Conservation (phyloP, 495 filamentous ascomycete species). For the Bacidia rubella region DNA sequence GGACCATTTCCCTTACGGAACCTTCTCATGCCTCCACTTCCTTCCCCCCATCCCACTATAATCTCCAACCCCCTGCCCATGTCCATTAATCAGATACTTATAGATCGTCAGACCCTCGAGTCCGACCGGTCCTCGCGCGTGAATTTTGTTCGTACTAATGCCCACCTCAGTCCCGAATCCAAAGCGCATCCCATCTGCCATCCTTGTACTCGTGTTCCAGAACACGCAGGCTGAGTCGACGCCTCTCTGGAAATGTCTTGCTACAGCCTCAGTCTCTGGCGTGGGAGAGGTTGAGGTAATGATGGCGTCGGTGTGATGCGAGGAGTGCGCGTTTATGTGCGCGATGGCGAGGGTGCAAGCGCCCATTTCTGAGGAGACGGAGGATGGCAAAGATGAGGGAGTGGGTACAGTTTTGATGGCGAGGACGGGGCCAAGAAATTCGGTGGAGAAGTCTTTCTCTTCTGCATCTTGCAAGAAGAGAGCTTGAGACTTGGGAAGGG, state of each 20-base stretch:
- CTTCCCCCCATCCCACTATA: conserved; percentile 58
- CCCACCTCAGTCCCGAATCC: conserved; percentile 97
- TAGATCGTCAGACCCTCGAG: conserved; percentile 93
- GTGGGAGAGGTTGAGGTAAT: conserved; percentile 38
- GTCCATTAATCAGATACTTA: conserved; percentile 76
- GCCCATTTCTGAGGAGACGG: not conserved
- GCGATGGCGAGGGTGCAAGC: conserved; percentile 55
- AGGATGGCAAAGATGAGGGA: conserved; percentile 21
- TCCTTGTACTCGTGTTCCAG: conserved; percentile 90
- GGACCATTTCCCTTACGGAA: conserved; percentile 21
- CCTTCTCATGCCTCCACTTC: conserved; percentile 53
- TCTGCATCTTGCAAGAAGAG: conserved; percentile 47
- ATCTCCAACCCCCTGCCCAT: conserved; percentile 59
- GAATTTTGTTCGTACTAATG: conserved; percentile 97
- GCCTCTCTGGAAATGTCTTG: conserved; percentile 65
- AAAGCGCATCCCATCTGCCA: conserved; percentile 93
- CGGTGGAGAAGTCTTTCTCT: conserved; percentile 66
- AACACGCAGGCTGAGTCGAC: conserved; percentile 89
- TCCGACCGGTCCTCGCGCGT: conserved; percentile 84
- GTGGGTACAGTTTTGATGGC: conserved; percentile 66
- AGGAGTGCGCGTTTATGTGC: conserved; percentile 86
- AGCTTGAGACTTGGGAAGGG: conserved; percentile 24
- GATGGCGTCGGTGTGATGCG: conserved; percentile 91
- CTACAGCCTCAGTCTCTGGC: conserved; percentile 35
- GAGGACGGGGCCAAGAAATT: conserved; percentile 75